A percentile compares a stretch with the other conserved stretches of the same genome.
These are phyloP conservation scores for Cucurbita maxima DNA, from an alignment of 306 rosid species.

Conservation along the genomic window DNA sequence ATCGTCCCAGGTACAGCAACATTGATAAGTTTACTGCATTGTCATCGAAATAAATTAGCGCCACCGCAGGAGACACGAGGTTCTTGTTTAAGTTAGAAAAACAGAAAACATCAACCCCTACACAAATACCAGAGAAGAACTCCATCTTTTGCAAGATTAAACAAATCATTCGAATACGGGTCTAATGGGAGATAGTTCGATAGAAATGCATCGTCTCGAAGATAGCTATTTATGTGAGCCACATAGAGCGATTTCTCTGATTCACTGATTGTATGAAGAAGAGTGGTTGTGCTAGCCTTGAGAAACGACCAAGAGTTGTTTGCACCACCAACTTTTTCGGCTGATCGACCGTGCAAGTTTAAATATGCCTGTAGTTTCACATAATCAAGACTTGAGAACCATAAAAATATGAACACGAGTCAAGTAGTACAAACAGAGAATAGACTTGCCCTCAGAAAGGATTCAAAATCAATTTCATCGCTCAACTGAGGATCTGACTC, in stretches of 20 bases:
- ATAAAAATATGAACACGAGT: not conserved
- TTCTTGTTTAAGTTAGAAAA: constrained; percentile 2
- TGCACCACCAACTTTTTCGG: constrained; percentile 37
- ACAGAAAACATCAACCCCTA: constrained; percentile 16
- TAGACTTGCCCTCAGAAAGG: constrained; percentile 61
- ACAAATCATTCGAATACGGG: constrained; percentile 50
- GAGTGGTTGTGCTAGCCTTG: constrained; percentile 73
- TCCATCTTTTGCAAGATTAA: constrained; percentile 74
- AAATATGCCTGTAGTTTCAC: constrained; percentile 45
- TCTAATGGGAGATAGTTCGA: constrained; percentile 72
- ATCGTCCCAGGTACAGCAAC: constrained; percentile 98
- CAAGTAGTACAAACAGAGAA: not conserved
- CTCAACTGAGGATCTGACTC: constrained; percentile 43
- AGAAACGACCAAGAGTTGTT: constrained; percentile 73
- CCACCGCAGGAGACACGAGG: constrained; percentile 1
- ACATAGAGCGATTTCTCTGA: constrained; percentile 77
- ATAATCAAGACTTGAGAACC: constrained; percentile 6
- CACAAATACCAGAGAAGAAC: constrained; percentile 75
- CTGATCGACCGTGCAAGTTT: constrained; percentile 49
- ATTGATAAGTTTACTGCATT: constrained; percentile 92
- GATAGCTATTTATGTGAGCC: constrained; percentile 85
- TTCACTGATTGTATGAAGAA: constrained; percentile 82
- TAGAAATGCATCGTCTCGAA: constrained; percentile 80
- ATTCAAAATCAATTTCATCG: constrained; percentile 71
- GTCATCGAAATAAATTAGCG: constrained; percentile 11